Evolutionary conservation across 2,329 filamentous ascomycete species (phyloP), one percentile per base, ranked within the genome.

Genomic region (Delphinella strobiligena): DNA sequence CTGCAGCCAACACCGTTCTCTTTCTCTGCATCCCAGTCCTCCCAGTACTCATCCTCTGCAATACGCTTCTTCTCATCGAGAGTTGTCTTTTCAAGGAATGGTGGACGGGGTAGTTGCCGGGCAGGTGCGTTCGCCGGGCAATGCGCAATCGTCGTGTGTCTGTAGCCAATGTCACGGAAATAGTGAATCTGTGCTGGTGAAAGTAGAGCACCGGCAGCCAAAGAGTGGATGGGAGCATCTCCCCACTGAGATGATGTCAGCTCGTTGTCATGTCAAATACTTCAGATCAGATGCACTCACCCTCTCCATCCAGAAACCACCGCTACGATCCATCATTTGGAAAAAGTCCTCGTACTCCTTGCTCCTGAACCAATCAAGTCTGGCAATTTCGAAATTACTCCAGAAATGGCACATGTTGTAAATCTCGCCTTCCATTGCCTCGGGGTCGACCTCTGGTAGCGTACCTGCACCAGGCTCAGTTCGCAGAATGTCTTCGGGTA

Each of bases 371-470:
- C 87, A 98, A 64, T 85, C 82, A 45, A 98, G 74, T 44, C 80
- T 78, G 11, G 91, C 91, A 64, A 98, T 98, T 63, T 98, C 91
- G 51, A 98, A 98, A 61, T 98, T 98, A 61, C 87, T 94, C 91
- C 91, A 98, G 69, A 95, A 98, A 68, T 98, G 91, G 61, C 91
- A 98, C 91, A 98, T 98, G 67, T 98, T 98, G 71, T 98, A 98
- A 53, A 80, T 84, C 61, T 98, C 91, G 47, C 87, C 86, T 58
- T 96, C 89, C 91, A 98, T 98, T 31, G 80, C 75, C 55, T 96
- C 88, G 0, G 82, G 79, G 54, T 96, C 86, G 41, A 95, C 82
- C 31, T 91, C 78, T 19, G 81, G 78, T n/a, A 86, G 64, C 24
- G 73, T 73, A 46, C 79, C 78, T 40, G 72, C 72, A 29, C 75